Conservation (phyloP, 1,284 basidiomycete species). For the Takashimella koratensis region DNA sequence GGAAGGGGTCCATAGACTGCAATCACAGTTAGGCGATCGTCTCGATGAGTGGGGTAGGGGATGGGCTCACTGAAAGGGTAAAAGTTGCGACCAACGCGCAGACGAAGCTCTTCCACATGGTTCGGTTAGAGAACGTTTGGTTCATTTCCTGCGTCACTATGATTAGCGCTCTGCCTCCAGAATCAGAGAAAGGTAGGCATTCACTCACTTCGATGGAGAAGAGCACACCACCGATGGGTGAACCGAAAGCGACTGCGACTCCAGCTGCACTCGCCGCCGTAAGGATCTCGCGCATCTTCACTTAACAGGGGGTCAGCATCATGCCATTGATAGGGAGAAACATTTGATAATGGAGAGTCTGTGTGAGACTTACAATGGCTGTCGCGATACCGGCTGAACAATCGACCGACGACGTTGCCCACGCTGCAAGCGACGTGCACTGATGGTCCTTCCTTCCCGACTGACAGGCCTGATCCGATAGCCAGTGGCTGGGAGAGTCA, state of each 20-base stretch:
- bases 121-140: constrained; percentile 90
- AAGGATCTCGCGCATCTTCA: constrained; percentile 91
- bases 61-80: constrained; percentile 73
- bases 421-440: constrained; percentile 96
- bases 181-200: neutral
- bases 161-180: constrained; percentile 1
- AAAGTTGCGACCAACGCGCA: constrained; percentile 96
- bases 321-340: neutral
- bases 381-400: constrained; percentile 75
- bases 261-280: constrained; percentile 96
- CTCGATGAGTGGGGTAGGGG: no score
- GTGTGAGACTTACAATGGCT: constrained; percentile 68
- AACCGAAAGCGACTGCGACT: constrained; percentile 95
- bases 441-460: constrained; percentile 97
- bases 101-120: constrained; percentile 97
- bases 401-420: constrained; percentile 77
- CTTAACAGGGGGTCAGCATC: constrained; percentile 49
- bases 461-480: constrained; percentile 95
- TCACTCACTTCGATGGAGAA: constrained; percentile 63
- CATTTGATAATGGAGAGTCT: neutral
- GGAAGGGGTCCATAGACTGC: constrained; percentile 95
- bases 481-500: constrained; percentile 93
- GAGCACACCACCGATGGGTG: constrained; percentile 94
- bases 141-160: constrained; percentile 98
- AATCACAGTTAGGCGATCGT: no score